A percentile compares a stretch with the other conserved stretches of the same genome.
Conservation (phyloP, 345 rosid species). For the Geranium brycei region DNA sequence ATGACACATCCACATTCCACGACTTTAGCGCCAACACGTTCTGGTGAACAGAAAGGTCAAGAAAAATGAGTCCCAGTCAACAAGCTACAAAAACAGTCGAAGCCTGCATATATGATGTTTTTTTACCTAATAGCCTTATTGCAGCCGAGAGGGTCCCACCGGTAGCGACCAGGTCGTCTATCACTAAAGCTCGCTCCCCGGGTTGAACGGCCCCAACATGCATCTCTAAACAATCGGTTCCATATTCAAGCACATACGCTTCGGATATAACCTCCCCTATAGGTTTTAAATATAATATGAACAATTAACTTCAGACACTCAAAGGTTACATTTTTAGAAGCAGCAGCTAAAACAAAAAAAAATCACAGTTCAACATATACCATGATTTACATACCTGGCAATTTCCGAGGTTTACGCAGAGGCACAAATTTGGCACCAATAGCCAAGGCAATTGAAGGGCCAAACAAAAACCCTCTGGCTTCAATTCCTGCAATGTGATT, state of each 20-base stretch:
- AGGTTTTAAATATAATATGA: no score
- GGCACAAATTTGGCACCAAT: conserved; percentile 83
- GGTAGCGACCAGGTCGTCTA: conserved; percentile 82
- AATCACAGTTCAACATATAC: background rate
- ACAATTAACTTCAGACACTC: no score
- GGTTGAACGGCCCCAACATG: conserved; percentile 63
- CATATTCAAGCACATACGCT: conserved; percentile 65
- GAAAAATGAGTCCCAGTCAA: background rate
- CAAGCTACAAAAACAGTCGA: background rate
- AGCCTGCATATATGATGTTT: no score
- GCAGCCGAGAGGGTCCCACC: conserved; percentile 86
- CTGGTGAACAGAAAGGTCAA: conserved; percentile 16
- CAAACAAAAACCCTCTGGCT: conserved; percentile 82
- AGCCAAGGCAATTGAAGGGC: conserved; percentile 75
- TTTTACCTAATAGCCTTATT: conserved; percentile 54
- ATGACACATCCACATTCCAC: conserved; percentile 70
- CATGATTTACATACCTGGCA: conserved; percentile 41
- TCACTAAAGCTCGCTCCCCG: conserved; percentile 52
- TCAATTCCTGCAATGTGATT: conserved; percentile 46
- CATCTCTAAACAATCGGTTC: conserved; percentile 75
- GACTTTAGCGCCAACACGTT: conserved; percentile 53
- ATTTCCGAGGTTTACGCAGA: conserved; percentile 58
- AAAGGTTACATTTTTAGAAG: no score
- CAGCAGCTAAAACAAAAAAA: no score
- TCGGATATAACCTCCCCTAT: conserved; percentile 65